Conservation (phyloP, 2,329 filamentous ascomycete genomes). For the Neoscytalidium dimidiatum region DNA sequence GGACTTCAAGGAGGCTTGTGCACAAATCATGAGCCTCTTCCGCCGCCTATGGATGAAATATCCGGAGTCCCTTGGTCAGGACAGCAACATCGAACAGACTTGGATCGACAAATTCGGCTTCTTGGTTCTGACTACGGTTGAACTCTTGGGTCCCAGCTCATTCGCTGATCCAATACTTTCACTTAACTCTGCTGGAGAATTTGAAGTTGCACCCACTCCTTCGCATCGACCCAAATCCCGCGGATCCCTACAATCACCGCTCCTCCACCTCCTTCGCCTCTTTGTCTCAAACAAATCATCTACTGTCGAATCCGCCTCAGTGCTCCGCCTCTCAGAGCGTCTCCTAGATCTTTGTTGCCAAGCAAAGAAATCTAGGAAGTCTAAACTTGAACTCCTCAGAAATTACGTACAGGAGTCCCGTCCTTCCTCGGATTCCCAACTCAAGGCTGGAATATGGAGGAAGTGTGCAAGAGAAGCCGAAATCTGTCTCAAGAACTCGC, state of each 20-base stretch:
- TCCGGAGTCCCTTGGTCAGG: slow-evolving; percentile 34
- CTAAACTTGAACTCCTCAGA: slow-evolving; percentile 41
- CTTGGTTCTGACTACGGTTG: slow-evolving; percentile 53
- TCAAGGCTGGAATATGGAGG: slow-evolving; percentile 33
- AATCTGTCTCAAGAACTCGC: not conserved
- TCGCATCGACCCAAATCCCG: slow-evolving; percentile 57
- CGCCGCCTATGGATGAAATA: slow-evolving; percentile 68
- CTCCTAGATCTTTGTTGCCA: slow-evolving; percentile 4
- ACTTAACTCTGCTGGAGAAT: slow-evolving; percentile 59
- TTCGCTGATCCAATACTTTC: slow-evolving; percentile 53
- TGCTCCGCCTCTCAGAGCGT: not conserved
- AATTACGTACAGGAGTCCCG: slow-evolving; percentile 33
- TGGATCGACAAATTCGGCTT: slow-evolving; percentile 55
- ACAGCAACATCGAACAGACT: slow-evolving; percentile 38
- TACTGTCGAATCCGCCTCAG: not conserved
- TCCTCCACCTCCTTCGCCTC: slow-evolving; percentile 67
- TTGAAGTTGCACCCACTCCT: slow-evolving; percentile 67
- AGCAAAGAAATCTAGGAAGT: slow-evolving; percentile 21
- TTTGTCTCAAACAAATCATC: slow-evolving; percentile 48
- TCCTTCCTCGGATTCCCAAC: slow-evolving; percentile 24
- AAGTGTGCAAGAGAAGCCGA: not conserved
- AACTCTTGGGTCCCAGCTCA: slow-evolving; percentile 50
- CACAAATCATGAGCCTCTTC: slow-evolving; percentile 69
- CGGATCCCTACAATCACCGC: slow-evolving; percentile 57
- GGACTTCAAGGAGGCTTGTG: slow-evolving; percentile 80